Evolutionary conservation across 305 asterid species (phyloP).

Genomic region (Fraxinus greggii): DNA sequence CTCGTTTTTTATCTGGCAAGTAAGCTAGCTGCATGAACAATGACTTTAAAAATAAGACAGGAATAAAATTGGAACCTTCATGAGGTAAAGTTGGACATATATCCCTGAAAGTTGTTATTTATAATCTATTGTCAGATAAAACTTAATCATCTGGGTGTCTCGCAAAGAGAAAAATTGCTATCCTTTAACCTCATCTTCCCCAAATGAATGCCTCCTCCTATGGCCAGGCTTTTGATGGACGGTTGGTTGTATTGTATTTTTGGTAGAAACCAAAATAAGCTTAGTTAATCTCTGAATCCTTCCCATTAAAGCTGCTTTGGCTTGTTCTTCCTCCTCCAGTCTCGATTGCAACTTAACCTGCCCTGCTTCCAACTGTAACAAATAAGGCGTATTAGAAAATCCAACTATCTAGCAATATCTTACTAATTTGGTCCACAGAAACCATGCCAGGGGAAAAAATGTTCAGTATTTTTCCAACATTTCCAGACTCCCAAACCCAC

Average conservation of each 20-base stretch:
- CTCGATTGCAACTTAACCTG: constrained; percentile 78
- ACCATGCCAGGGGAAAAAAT: constrained; percentile 7
- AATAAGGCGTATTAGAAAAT: constrained; percentile 24
- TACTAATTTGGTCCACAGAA: constrained; percentile 7
- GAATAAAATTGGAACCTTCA: constrained; percentile 21
- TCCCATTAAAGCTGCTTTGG: constrained; percentile 85
- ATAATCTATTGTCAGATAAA: constrained; percentile 16
- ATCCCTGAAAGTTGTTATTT: constrained; percentile 12
- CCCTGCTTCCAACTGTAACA: constrained; percentile 79
- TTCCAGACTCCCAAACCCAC: neutral
- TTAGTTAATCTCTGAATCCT: constrained; percentile 88
- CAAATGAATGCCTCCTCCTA: constrained; percentile 78
- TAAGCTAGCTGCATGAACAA: constrained; percentile 66
- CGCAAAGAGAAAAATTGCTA: neutral
- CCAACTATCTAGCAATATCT: constrained; percentile 14
- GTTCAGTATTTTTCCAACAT: neutral
- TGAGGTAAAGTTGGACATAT: constrained; percentile 13
- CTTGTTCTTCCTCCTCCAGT: constrained; percentile 89
- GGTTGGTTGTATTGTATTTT: constrained; percentile 53
- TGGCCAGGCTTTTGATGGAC: constrained; percentile 47
- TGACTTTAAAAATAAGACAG: constrained; percentile 25
- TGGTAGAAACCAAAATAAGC: constrained; percentile 78
- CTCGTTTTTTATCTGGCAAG: constrained; percentile 85
- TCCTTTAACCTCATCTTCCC: constrained; percentile 71
- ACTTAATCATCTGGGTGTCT: constrained; percentile 19